Evolutionary conservation across 805 yeast species (phyloP).

Genomic region (Yarrowia sp.): DNA sequence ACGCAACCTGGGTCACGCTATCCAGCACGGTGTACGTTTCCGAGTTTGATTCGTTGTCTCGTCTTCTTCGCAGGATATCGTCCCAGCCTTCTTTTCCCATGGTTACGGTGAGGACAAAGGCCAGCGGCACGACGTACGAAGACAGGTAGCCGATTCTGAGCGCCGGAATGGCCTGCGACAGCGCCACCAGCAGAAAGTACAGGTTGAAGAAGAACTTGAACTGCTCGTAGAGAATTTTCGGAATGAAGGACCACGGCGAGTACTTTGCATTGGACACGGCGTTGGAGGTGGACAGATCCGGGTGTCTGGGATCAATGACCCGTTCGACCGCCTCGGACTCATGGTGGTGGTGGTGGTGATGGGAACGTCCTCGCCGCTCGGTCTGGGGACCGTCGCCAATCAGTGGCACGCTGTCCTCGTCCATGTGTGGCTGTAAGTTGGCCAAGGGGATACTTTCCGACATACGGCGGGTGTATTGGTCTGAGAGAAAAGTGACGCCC

Average conservation of each 20-base stretch:
- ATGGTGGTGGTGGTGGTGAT: background rate
- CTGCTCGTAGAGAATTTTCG: constrained; percentile 89
- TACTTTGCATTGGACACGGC: constrained; percentile 94
- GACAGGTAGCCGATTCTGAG: constrained; percentile 91
- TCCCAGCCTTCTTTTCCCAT: constrained; percentile 96
- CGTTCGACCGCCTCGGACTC: constrained; percentile 23
- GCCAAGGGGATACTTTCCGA: constrained; percentile 38
- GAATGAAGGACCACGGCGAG: constrained; percentile 84
- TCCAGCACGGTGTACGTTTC: constrained; percentile 76
- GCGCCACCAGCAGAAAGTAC: constrained; percentile 89
- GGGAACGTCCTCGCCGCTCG: background rate
- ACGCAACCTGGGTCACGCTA: constrained; percentile 52
- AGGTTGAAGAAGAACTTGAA: constrained; percentile 95
- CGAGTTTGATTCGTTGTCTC: constrained; percentile 88
- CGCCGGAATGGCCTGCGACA: constrained; percentile 89
- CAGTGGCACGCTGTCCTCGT: constrained; percentile 42
- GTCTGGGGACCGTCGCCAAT: constrained; percentile 39
- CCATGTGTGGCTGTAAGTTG: constrained; percentile 38
- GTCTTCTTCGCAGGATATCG: constrained; percentile 85
- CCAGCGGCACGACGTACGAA: constrained; percentile 92
- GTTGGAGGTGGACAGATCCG: constrained; percentile 60
- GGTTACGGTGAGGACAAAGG: constrained; percentile 88
- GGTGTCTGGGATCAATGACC: constrained; percentile 25
- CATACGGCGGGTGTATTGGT: constrained; percentile 24
- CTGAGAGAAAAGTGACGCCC: constrained; percentile 35